These are phyloP conservation scores for Spergularia azorica DNA, from an alignment of 179 eudicot species.

Conservation along the genomic window DNA sequence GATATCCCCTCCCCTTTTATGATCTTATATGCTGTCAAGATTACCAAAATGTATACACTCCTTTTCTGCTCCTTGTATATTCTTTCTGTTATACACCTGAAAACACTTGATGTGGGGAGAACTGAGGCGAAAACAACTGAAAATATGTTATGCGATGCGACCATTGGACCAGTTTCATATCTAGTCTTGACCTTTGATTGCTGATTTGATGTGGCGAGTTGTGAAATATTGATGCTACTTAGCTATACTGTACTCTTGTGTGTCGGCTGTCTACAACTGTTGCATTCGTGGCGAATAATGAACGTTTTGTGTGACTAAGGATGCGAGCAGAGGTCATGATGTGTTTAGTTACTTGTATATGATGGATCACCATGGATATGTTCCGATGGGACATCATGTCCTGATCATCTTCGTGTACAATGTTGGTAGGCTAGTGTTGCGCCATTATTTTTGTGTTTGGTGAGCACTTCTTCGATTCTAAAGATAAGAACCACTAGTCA, in stretches of 20 bases:
- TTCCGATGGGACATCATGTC: neutral
- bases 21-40: too few species aligned
- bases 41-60: too few species aligned
- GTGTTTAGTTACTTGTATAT: neutral
- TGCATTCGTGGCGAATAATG: too few species aligned
- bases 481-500: neutral
- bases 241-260: neutral
- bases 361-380: neutral
- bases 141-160: neutral
- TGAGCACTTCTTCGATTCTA: neutral
- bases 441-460: neutral
- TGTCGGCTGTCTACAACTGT: too few species aligned
- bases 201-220: constrained; percentile 14
- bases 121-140: too few species aligned
- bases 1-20: too few species aligned
- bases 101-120: too few species aligned
- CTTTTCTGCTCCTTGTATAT: too few species aligned
- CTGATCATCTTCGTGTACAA: neutral
- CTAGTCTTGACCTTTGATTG: neutral
- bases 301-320: too few species aligned
- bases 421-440: neutral
- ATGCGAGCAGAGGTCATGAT: neutral
- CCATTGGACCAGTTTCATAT: neutral
- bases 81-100: too few species aligned
- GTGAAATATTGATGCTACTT: neutral